phyloP scores from a whole-genome alignment of 768 basidiomycete genomes.

The Leccinum olivaceopallidum region DNA sequence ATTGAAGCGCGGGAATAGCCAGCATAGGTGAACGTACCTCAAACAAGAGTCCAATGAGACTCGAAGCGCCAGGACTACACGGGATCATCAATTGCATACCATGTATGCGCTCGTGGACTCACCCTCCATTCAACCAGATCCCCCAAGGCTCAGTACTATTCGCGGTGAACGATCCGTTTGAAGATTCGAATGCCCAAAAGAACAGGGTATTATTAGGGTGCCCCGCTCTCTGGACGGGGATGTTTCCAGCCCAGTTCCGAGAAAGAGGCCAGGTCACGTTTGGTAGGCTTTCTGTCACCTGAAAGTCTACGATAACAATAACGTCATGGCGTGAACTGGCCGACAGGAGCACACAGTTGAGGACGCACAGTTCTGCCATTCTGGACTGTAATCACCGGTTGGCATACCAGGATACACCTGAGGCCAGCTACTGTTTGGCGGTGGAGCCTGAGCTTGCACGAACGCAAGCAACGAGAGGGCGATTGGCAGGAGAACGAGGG shows the following conservation, averaged over 20 bases:
- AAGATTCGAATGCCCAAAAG: constrained; percentile 63
- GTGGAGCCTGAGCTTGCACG: constrained; percentile 1
- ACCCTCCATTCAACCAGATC: constrained; percentile 76
- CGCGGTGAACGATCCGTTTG: constrained; percentile 53
- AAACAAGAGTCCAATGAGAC: constrained; percentile 59
- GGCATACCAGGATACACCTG: constrained; percentile 45
- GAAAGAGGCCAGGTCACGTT: constrained; percentile 53
- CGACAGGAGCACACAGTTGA: too few relatives aligned
- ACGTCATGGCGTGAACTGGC: not conserved
- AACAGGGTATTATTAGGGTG: constrained; percentile 68
- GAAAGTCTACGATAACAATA: constrained; percentile 46
- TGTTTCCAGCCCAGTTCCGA: constrained; percentile 61
- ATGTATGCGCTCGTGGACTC: constrained; percentile 16
- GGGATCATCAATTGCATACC: not conserved
- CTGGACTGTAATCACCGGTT: constrained; percentile 48
- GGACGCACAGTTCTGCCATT: constrained; percentile 60
- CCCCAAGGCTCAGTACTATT: constrained; percentile 55
- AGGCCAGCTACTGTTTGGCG: constrained; percentile 30
- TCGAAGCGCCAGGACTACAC: constrained; percentile 63
- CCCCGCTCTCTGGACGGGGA: constrained; percentile 58
- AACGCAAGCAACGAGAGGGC: not conserved
- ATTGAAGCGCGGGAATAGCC: too few relatives aligned
- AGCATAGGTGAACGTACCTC: constrained; percentile 43
- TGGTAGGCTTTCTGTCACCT: constrained; percentile 55
- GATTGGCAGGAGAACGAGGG: not conserved